phyloP scores from a whole-genome alignment of 176 grass and related monocot species.

The Carex scoparia region DNA sequence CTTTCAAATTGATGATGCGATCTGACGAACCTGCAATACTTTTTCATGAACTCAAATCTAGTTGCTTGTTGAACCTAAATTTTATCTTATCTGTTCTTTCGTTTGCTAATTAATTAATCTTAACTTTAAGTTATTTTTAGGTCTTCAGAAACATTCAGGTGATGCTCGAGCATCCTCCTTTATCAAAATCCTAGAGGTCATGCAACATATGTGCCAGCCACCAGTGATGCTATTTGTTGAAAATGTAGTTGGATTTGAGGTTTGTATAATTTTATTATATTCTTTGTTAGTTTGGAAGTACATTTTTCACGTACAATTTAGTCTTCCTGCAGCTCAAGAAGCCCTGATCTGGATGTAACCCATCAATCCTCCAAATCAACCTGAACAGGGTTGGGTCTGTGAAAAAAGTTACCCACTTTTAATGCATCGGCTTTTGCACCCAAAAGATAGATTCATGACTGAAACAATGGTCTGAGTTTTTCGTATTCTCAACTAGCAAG shows the following conservation, averaged over 20 bases:
- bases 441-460: background rate
- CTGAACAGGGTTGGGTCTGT: background rate
- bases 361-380: background rate
- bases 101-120: background rate
- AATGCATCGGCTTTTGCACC: background rate
- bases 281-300: background rate
- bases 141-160: slow-evolving; percentile 92
- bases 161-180: slow-evolving; percentile 92
- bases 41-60: background rate
- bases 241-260: slow-evolving; percentile 97
- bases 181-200: slow-evolving; percentile 83
- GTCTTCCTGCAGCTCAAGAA: background rate
- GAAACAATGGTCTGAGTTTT: background rate
- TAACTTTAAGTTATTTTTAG: slow-evolving; percentile 35
- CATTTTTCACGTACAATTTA: background rate
- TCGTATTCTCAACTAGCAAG: background rate
- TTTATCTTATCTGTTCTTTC: background rate
- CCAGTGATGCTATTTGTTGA: slow-evolving; percentile 87
- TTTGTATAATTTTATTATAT: slow-evolving; percentile 25
- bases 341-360: background rate
- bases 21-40: background rate
- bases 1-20: background rate
- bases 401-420: background rate
- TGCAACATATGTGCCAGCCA: slow-evolving; percentile 63
- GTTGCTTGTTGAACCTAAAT: background rate